Evolutionary conservation across 1,284 basidiomycete genomes (phyloP).

Genomic region (Sanghuangporus sanghuang): DNA sequence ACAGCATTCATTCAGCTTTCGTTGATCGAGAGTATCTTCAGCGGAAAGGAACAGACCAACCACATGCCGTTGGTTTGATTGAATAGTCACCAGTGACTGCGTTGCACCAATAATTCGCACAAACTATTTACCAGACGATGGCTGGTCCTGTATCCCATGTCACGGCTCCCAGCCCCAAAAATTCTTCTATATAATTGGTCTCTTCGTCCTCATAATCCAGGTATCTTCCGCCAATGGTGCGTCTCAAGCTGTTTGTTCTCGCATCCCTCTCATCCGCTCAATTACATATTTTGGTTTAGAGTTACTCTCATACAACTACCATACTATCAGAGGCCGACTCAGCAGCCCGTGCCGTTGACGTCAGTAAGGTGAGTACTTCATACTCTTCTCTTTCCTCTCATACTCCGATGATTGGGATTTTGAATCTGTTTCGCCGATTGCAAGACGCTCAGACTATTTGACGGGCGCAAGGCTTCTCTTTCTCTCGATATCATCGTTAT

Average conservation of each 20-base stretch:
- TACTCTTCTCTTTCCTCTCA: background rate
- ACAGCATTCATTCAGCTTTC: too few relatives aligned
- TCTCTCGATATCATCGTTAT: slow-evolving; percentile 39
- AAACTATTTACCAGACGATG: slow-evolving; percentile 5
- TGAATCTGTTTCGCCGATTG: background rate
- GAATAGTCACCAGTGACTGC: too few relatives aligned
- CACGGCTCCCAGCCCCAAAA: background rate
- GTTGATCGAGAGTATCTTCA: too few relatives aligned
- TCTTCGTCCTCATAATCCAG: background rate
- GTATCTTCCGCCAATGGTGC: background rate
- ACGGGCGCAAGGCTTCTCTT: slow-evolving; percentile 27
- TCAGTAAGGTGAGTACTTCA: slow-evolving; percentile 3
- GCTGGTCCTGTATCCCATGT: background rate
- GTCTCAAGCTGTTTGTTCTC: background rate
- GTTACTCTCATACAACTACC: background rate
- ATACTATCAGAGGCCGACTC: slow-evolving; percentile 9
- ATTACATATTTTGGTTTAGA: background rate
- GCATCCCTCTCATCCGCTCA: background rate
- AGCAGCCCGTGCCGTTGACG: slow-evolving; percentile 4
- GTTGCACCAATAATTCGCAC: background rate
- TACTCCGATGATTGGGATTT: background rate
- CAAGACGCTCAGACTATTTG: slow-evolving; percentile 13
- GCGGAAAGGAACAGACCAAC: too few relatives aligned
- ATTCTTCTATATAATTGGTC: slow-evolving; percentile 1
- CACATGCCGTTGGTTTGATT: too few relatives aligned